A percentile compares a stretch with the other conserved stretches of the same genome.
Evolutionary conservation across 2,329 filamentous ascomycete genomes (phyloP).

Genomic region (Venturiaceae sp.): DNA sequence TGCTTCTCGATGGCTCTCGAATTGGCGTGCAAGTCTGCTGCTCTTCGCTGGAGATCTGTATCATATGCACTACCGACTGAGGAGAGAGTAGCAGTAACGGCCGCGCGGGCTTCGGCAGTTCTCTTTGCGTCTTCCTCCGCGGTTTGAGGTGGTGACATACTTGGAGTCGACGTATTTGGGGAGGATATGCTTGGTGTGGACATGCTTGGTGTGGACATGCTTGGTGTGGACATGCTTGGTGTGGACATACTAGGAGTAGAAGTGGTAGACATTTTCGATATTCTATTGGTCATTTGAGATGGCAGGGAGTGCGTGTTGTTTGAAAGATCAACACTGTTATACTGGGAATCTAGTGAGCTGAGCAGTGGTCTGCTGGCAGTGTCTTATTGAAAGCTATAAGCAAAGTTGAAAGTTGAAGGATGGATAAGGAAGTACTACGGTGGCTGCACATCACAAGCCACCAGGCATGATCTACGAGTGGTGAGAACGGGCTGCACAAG

Average conservation of each 20-base stretch:
- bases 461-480: neutral
- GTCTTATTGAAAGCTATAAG: no score
- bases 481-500: neutral
- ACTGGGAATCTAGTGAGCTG: no score
- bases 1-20: slow-evolving; percentile 55
- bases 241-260: neutral
- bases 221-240: neutral
- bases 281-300: neutral
- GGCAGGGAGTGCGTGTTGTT: no score
- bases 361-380: neutral
- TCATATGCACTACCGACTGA: slow-evolving; percentile 60
- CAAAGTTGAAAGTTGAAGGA: neutral
- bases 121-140: neutral
- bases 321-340: no score
- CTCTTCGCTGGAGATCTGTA: slow-evolving; percentile 57
- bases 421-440: neutral
- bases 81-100: slow-evolving; percentile 38
- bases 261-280: neutral
- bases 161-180: neutral
- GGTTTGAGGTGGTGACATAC: neutral
- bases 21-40: slow-evolving; percentile 60
- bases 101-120: slow-evolving; percentile 37
- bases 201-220: neutral
- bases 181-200: neutral
- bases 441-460: neutral